Evolutionary conservation across 2,329 filamentous ascomycete genomes (phyloP), one percentile per base, ranked within the genome.

Genomic region (Cadophora sp.): DNA sequence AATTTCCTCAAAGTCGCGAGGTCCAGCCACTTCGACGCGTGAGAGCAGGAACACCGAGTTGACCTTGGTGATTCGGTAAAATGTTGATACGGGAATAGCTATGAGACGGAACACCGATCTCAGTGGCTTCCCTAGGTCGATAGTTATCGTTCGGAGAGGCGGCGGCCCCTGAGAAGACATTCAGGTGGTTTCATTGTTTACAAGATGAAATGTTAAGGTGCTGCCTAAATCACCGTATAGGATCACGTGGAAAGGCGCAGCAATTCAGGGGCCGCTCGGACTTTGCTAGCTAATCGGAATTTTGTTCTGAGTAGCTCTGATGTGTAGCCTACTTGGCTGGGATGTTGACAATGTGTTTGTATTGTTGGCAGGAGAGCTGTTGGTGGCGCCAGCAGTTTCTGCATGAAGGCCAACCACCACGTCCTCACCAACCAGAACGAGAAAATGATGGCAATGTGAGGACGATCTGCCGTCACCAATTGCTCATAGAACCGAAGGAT

Each of bases 111-210:
- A 24, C 12, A 58, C 6, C 11, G 31, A 37, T 58, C 55, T 58
- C 31, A 58, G 26, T 37, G 55, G 55, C 55, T 58, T 37, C 29
- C 55, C 55, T 37, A 58, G 5, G 19, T 58, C 31, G 16, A 37
- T 58, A 6, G 16, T 31, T 7, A 58, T 37, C 55, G 55, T 58
- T 37, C 29, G 29, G 55, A 31, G 55, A 58, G 55, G 29, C 16
- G 40, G 40, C 40, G 16, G 12, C 55, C 31, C 27, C 55, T 58
- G 55, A 58, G 55, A 58, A 58, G 55, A 58, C 55, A 58, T 58
- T 37, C 55, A n/a, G 31, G 29, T 58, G 19, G 14, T 37, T 37
- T 58, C 31, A 37, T 58, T 58, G 55, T 58, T 58, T 40, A 58
- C 55, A 58, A 31, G 19, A 24, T n/a, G 55, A 58, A 58, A 1